Evolutionary conservation across 2,329 filamentous ascomycete genomes (phyloP).

Genomic region (Arthrobotrys iridis): DNA sequence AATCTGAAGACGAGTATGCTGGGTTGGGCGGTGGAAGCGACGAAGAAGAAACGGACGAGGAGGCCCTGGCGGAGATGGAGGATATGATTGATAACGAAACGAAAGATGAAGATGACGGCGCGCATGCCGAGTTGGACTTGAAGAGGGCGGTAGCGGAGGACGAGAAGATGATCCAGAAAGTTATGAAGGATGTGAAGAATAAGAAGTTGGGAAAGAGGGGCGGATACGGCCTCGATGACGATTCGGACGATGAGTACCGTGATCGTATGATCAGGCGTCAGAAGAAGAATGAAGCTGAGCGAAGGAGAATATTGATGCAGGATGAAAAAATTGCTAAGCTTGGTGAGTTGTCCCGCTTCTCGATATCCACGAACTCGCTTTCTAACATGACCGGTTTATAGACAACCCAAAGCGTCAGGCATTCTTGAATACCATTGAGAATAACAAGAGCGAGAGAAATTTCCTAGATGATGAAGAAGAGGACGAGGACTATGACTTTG

Average conservation of each 20-base stretch:
- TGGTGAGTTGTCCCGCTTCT: constrained; percentile 54
- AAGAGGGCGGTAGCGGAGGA: constrained; percentile 82
- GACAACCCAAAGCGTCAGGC: constrained; percentile 88
- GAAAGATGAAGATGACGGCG: constrained; percentile 79
- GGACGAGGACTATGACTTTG: constrained; percentile 61
- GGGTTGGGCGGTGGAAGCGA: constrained; percentile 90
- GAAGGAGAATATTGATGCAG: constrained; percentile 85
- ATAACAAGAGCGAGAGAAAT: constrained; percentile 79
- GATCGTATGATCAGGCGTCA: constrained; percentile 62
- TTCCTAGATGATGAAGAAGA: constrained; percentile 72
- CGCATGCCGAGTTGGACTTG: constrained; percentile 88
- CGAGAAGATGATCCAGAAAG: constrained; percentile 86
- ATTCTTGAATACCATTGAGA: constrained; percentile 89
- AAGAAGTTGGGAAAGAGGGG: constrained; percentile 84
- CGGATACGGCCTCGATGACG: constrained; percentile 79
- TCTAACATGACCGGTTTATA: constrained; percentile 50
- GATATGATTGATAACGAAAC: constrained; percentile 91
- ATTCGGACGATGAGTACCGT: constrained; percentile 85
- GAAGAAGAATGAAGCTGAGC: constrained; percentile 83
- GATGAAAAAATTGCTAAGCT: constrained; percentile 93
- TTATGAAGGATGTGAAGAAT: constrained; percentile 91
- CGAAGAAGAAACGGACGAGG: constrained; percentile 77
- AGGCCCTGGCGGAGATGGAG: constrained; percentile 68
- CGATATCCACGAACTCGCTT: not conserved
- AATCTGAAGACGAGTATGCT: constrained; percentile 98